These are phyloP conservation scores for Wickerhamomyces alni DNA, from an alignment of 805 yeast genomes.

Conservation along the genomic window DNA sequence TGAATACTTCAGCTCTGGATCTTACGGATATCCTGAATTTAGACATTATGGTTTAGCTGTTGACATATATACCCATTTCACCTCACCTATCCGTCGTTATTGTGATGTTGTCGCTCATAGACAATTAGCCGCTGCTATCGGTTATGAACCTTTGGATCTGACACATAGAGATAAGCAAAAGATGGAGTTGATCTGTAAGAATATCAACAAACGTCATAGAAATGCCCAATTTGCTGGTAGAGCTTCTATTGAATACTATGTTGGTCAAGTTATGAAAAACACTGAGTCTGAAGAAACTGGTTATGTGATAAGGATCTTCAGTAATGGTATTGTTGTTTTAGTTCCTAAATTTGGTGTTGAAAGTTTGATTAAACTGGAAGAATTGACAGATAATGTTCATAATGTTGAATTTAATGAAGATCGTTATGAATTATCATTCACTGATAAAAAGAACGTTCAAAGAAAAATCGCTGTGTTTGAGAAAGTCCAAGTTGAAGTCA, in stretches of 20 bases:
- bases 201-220: conserved; percentile 90
- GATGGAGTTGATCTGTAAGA: conserved; percentile 83
- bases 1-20: conserved; percentile 90
- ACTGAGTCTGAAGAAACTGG: conserved; percentile 81
- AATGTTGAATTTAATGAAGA: conserved; percentile 73
- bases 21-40: conserved; percentile 84
- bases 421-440: conserved; percentile 59
- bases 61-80: conserved; percentile 96
- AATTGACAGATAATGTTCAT: conserved; percentile 56
- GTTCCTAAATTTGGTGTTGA: conserved; percentile 97
- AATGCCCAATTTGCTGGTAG: conserved; percentile 99
- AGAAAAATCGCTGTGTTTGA: conserved; percentile 72
- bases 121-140: conserved; percentile 97
- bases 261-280: conserved; percentile 93
- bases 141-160: conserved; percentile 77
- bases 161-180: conserved; percentile 82
- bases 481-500: conserved; percentile 76
- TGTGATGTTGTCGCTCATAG: conserved; percentile 98
- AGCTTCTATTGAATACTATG: conserved; percentile 95
- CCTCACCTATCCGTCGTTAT: conserved; percentile 96
- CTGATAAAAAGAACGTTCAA: conserved; percentile 34
- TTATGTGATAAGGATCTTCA: conserved; percentile 84
- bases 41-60: conserved; percentile 96
- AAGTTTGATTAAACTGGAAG: conserved; percentile 80
- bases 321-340: conserved; percentile 89